Base-by-base conservation (phyloP, 208 protist genomes). In the Trypanosoma platydactyli region DNA sequence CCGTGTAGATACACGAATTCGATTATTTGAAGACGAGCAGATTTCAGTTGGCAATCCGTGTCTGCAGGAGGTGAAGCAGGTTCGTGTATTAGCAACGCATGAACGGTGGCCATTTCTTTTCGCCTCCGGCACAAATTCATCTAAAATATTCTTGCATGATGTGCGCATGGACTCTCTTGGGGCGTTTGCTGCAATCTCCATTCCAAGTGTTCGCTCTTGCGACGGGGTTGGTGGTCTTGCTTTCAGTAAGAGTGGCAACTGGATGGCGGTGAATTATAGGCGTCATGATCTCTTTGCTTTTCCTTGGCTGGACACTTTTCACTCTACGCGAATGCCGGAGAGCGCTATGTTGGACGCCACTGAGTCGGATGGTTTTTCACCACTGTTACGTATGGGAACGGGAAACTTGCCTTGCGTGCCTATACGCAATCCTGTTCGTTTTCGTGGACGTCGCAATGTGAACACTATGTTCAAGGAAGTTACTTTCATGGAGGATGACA, bases 381-480 rank as follows among this genome's bases (percentile, higher is more conserved):
- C 22, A 40, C 27, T 69, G 27, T 30, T 60, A 29, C 2, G 44
- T 30, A 46, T 69, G 33, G 64, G 64, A 46, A 20, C 38, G 22
- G 18, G 24, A 35, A 63, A 29, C 12, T 20, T 79, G 7, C 53
- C 77, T 44, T 42, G 52, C 24, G 48, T 77, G 0, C 44, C 38
- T 33, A 40, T 57, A 22, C 22, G 53, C 13, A 55, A 64, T 30
- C 33, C 46, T 58, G 42, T 64, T 12, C 41, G 50, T 0, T 45
- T 83, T 15, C 48, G 45, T 13, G 76, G 76, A 0, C 74, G 83
- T 13, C 22, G 29, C 4, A 85, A 88, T 77, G 35, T 16, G 15
- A 18, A 52, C n/a, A 81, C 79, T 15, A 81, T 81, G 73, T 88
- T 80, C 63, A 88, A 88, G 63, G 68, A 85, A 40, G 79, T 81